Conservation (phyloP, 2,329 filamentous ascomycete genomes). For the Hymenoscyphus scutula region DNA sequence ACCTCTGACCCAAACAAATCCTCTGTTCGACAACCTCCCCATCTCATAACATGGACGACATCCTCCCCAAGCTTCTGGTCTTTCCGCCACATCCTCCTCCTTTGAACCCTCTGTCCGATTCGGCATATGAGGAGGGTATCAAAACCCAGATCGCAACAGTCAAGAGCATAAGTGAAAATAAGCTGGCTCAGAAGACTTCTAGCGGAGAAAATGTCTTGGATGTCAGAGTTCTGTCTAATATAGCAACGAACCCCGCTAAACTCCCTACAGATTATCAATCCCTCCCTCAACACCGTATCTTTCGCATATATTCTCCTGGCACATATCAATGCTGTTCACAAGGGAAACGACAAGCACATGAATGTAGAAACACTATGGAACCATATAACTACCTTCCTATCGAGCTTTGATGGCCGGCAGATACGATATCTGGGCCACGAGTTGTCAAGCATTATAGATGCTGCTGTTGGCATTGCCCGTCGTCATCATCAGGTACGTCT, state of each 20-base stretch:
- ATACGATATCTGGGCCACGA: conserved; percentile 51
- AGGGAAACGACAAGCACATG: conserved; percentile 29
- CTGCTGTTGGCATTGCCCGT: conserved; percentile 28
- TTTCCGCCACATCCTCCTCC: conserved; percentile 41
- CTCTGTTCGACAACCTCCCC: background rate
- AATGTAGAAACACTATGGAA: conserved; percentile 44
- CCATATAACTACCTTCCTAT: conserved; percentile 41
- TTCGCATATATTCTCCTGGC: conserved; percentile 55
- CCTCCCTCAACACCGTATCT: conserved; percentile 55
- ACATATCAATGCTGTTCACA: conserved; percentile 42
- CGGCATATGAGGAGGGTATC: conserved; percentile 44
- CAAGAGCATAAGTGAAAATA: conserved; percentile 38
- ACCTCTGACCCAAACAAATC: background rate
- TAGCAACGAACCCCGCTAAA: conserved; percentile 10
- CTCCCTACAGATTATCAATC: conserved; percentile 41
- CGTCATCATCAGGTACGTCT: conserved; percentile 26
- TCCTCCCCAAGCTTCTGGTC: conserved; percentile 39
- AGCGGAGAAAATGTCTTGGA: conserved; percentile 39
- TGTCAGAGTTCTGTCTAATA: conserved; percentile 29
- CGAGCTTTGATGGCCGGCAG: conserved; percentile 51
- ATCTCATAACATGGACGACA: conserved; percentile 34
- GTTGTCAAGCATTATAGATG: conserved; percentile 46
- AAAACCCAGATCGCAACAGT: conserved; percentile 39
- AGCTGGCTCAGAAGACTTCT: conserved; percentile 35
- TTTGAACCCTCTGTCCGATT: conserved; percentile 36